phyloP scores from a whole-genome alignment of 345 rosid species.

The Murraya koenigii region DNA sequence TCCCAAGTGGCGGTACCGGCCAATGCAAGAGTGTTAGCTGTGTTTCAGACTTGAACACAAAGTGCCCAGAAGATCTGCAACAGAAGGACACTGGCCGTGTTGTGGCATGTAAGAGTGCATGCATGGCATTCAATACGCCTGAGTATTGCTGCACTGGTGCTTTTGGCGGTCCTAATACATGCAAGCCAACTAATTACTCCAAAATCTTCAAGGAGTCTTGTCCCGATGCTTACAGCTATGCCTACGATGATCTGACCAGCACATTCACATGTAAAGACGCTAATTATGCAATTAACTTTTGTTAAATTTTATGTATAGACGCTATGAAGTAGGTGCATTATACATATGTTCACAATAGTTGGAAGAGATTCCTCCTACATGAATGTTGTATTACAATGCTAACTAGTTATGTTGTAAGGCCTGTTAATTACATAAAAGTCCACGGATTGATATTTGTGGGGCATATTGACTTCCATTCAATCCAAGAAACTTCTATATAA shows the following conservation, averaged over 20 bases:
- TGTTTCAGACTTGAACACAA: slow-evolving; percentile 29
- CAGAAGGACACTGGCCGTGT: slow-evolving; percentile 23
- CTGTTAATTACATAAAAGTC: too few species aligned
- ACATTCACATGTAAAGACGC: slow-evolving; percentile 30
- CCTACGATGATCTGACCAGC: slow-evolving; percentile 50
- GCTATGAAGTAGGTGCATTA: not conserved
- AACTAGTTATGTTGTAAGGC: too few species aligned
- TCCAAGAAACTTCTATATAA: not conserved
- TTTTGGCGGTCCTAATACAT: slow-evolving; percentile 38
- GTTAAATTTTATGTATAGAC: slow-evolving; percentile 5
- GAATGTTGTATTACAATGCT: not conserved
- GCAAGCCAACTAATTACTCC: slow-evolving; percentile 47
- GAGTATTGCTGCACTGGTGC: slow-evolving; percentile 44
- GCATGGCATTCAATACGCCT: slow-evolving; percentile 40
- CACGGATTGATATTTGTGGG: not conserved
- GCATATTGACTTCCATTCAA: not conserved
- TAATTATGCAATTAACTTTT: slow-evolving; percentile 41
- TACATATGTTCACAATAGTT: not conserved
- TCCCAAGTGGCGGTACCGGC: slow-evolving; percentile 27
- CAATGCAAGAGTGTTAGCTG: slow-evolving; percentile 30
- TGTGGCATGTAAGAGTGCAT: slow-evolving; percentile 51
- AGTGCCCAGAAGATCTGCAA: slow-evolving; percentile 37
- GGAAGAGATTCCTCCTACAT: not conserved
- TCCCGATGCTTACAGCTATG: slow-evolving; percentile 46
- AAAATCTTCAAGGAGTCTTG: slow-evolving; percentile 43